Evolutionary conservation across 2,329 filamentous ascomycete species (phyloP), one percentile per base, ranked within the genome.

Genomic region (Elsinoe arachidis): DNA sequence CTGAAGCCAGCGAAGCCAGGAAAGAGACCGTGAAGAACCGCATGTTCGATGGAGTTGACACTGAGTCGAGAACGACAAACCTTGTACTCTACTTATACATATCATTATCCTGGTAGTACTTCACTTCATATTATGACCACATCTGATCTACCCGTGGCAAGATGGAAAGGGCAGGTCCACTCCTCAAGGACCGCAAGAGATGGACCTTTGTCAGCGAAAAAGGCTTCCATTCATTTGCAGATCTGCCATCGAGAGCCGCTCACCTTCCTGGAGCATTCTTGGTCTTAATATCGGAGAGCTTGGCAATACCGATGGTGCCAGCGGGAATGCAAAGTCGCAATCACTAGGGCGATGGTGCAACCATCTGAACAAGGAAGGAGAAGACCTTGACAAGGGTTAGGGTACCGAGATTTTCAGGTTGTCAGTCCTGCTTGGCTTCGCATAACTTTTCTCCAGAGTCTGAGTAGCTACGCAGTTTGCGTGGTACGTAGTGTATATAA

Each of bases 271-370:
- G 46, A 51, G 15, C 33, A 33, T 15, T 34, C 23, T 34, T 15
- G 46, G 15, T 10, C 5, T 34, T 26, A 51, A 51, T 51, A 33
- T 51, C 23, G 23, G 46, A 35, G 23, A 23, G 46, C 46, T 51
- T 51, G 46, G 46, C 46, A 51, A 51, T 5, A 26, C 46, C 33
- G 17, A 23, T 15, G 23, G 41, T 46, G 33, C 9, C 26, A 17
- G 10, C 17, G 26, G 33, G 34, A 23, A 37, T 15, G 46, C 41
- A 26, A 10, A 34, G 6, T 51, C 46, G 46, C 46, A 23, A 35
- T 35, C 26, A 30, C 15, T 51, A 51, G 46, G 46, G 46, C 46
- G 46, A 37, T 51, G 46, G 46, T 51, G 46, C 26, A 51, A 51
- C 14, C 21, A 30, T 14, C 46, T 30, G 12, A 34, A 51, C 15